These are phyloP conservation scores for Kingdonia uniflora DNA, from an alignment of 164 flowering plant genomes.

Conservation along the genomic window DNA sequence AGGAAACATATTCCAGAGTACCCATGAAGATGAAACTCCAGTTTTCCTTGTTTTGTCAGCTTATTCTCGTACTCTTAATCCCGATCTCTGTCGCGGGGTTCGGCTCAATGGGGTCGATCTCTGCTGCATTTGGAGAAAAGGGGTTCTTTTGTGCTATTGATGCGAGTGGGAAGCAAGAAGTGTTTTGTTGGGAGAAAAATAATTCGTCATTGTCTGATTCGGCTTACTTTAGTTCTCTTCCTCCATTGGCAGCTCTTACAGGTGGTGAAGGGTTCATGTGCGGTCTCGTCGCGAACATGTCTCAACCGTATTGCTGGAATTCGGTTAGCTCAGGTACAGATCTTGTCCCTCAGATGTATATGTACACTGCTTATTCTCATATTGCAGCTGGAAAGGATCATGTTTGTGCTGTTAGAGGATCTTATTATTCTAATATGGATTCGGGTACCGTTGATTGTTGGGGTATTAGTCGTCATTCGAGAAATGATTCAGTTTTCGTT, in stretches of 20 bases:
- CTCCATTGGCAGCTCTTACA: conserved; percentile 62
- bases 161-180: conserved; percentile 72
- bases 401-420: conserved; percentile 78
- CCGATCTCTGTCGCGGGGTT: conserved; percentile 30
- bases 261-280: conserved; percentile 83
- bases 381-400: conserved; percentile 75
- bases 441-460: conserved; percentile 75
- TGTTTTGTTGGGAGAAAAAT: conserved; percentile 64
- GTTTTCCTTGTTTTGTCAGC: not conserved
- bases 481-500: conserved; percentile 15
- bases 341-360: conserved; percentile 48
- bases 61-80: conserved; percentile 14
- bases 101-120: conserved; percentile 76
- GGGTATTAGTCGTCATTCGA: conserved; percentile 26
- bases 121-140: conserved; percentile 60
- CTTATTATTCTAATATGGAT: conserved; percentile 42
- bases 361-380: conserved; percentile 40
- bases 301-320: conserved; percentile 63
- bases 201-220: conserved; percentile 21
- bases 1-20: too few species aligned
- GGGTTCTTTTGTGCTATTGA: conserved; percentile 85
- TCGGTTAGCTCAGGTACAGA: conserved; percentile 25
- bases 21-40: not conserved
- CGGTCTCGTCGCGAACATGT: conserved; percentile 60
- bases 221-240: conserved; percentile 20